A percentile compares a stretch with the other conserved stretches of the same genome.
Conservation (phyloP, 2,329 filamentous ascomycete genomes). For the Colletotrichum sp. region DNA sequence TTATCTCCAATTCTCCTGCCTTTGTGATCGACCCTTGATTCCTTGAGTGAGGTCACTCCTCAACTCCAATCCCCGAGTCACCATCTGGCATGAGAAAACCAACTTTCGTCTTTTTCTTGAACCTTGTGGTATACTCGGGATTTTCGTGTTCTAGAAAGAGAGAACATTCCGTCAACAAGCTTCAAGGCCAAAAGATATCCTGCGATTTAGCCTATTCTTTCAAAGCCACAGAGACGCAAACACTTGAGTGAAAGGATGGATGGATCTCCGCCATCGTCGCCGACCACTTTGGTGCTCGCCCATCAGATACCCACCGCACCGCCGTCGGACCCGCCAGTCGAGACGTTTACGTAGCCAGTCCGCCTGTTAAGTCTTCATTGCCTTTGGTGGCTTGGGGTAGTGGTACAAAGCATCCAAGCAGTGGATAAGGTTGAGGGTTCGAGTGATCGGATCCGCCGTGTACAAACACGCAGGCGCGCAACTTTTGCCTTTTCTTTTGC, state of each 20-base stretch:
- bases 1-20: not conserved
- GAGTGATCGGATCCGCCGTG: not conserved
- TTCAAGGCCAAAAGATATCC: not conserved
- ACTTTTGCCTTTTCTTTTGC: not conserved
- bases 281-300: not conserved
- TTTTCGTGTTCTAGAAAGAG: no score
- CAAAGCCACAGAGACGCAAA: not conserved
- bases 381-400: not conserved
- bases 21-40: not conserved
- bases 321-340: not conserved
- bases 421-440: not conserved
- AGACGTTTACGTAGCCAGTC: not conserved
- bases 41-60: not conserved
- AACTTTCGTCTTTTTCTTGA: not conserved
- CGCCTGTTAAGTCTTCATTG: not conserved
- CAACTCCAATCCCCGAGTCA: not conserved
- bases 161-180: no score
- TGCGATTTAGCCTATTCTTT: accelerated
- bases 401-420: accelerated
- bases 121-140: no score
- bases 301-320: not conserved
- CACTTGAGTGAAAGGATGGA: not conserved
- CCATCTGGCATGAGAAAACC: not conserved
- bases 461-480: not conserved
- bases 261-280: not conserved